These are phyloP conservation scores for Plasmopara halstedii DNA, from an alignment of 352 stramenopile genomes.

Conservation along the genomic window DNA sequence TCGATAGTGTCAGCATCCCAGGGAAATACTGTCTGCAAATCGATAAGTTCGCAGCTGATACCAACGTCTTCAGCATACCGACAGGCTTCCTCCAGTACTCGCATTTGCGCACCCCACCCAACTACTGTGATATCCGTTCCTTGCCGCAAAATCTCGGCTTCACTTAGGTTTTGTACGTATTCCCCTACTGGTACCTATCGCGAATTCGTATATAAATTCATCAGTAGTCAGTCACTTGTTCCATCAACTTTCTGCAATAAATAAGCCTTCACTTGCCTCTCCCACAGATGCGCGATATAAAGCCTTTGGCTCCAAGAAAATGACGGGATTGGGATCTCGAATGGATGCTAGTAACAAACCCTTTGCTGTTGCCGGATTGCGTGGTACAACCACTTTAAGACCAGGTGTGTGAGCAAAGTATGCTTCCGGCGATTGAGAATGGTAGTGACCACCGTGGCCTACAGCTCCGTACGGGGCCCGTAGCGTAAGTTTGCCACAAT, in stretches of 20 bases:
- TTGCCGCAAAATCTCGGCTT: conserved; percentile 89
- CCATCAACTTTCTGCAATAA: neutral
- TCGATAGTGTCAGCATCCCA: conserved; percentile 95
- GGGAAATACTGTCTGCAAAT: conserved; percentile 96
- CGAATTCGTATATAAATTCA: neutral
- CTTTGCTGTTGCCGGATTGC: conserved; percentile 92
- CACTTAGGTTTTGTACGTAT: conserved; percentile 90
- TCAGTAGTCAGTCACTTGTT: conserved; percentile 1
- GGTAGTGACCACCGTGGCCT: conserved; percentile 91
- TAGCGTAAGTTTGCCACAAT: conserved; percentile 96
- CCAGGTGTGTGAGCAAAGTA: conserved; percentile 97
- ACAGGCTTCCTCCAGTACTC: conserved; percentile 76
- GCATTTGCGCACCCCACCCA: conserved; percentile 90
- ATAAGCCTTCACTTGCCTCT: conserved; percentile 42
- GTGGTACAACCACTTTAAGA: conserved; percentile 95
- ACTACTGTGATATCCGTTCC: conserved; percentile 95
- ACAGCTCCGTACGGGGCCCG: conserved; percentile 94
- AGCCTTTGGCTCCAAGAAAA: conserved; percentile 98
- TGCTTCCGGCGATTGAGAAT: conserved; percentile 94
- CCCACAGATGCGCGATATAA: conserved; percentile 95
- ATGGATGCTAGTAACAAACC: conserved; percentile 94
- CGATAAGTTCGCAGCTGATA: conserved; percentile 96
- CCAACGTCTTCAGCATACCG: conserved; percentile 87
- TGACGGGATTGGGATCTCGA: conserved; percentile 93
- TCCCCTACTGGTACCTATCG: conserved; percentile 87